These are phyloP conservation scores for Smittium mucronatum DNA, from an alignment of 371 early-diverging fungal genomes.

Conservation along the genomic window DNA sequence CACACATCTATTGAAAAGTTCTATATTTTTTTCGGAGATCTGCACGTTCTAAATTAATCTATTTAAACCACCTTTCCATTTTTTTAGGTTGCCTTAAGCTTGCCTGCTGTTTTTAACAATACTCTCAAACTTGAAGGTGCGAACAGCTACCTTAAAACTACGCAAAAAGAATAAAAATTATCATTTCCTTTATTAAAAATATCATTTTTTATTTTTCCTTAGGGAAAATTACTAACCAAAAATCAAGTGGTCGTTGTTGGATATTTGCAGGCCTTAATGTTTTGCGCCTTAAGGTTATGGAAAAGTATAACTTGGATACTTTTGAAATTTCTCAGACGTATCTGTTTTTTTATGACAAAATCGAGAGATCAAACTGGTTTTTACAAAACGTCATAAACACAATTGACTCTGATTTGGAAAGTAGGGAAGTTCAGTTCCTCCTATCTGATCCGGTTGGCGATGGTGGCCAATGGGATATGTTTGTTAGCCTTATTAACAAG, in stretches of 20 bases:
- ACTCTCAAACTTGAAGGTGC: conserved; percentile 7
- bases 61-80: background rate
- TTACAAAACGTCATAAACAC: conserved; percentile 60
- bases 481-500: conserved; percentile 53
- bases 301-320: conserved; percentile 56
- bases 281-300: conserved; percentile 40
- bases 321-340: conserved; percentile 69
- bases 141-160: background rate
- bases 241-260: conserved; percentile 73
- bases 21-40: too few species aligned
- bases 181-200: background rate
- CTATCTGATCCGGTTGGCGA: conserved; percentile 49
- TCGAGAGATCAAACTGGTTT: conserved; percentile 75
- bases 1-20: too few species aligned
- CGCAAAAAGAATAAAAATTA: background rate
- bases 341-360: conserved; percentile 66
- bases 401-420: conserved; percentile 46
- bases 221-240: conserved; percentile 53
- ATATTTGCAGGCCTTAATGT: conserved; percentile 63
- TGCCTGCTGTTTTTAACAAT: conserved; percentile 5
- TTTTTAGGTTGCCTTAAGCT: background rate
- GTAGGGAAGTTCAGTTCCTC: conserved; percentile 59
- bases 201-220: background rate
- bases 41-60: too few species aligned
- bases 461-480: conserved; percentile 74